Base-by-base conservation (phyloP, 257 asterid genomes). In the Penstemon barbatus region DNA sequence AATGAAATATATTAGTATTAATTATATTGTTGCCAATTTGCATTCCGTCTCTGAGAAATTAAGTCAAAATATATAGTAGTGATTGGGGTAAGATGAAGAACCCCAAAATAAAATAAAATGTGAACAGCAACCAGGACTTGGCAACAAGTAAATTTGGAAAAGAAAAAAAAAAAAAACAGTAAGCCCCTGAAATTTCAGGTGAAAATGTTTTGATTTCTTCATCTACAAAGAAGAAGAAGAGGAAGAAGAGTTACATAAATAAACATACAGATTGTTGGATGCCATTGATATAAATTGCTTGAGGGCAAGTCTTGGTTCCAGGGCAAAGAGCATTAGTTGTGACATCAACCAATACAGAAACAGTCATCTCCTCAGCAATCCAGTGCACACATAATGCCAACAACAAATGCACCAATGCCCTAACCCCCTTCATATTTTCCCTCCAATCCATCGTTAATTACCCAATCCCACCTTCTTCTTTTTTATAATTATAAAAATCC, bases 301-400 rank as follows among this genome's bases (percentile, higher is more conserved):
- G 72, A 61, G 92, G 69, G 78, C 98, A 92, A 69, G 89, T 80
- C 15, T 76, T 56, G 7, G 69, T 65, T 9, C 84, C 91, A 3
- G 95, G 88, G 66, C 97, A 92, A 51, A 92, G 97, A 74, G 96
- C 92, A 72, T 56, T 75, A 7, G 98, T 90, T 37, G 98, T 88
- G 75, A 92, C 86, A 79, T 92, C 98, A 51, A 92, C 97, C 50
- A 92, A 82, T 58, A 90, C 95, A 9, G 98, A 84, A 60, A 75
- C 85, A 48, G 98, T 85, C 97, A 90, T 90, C 78, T 88, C 98
- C 75, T 88, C 95, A 58, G 97, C 98, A 41, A 90, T 69, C 96
- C 97, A 92, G 54, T 92, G 97, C 69, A 85, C 74, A 72, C 90
- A 87, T 25, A 92, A 72, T 46, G 98, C 91, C 43, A 89, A 57